Conservation (phyloP, 805 yeast species). For the Wickerhamiella nectarea region DNA sequence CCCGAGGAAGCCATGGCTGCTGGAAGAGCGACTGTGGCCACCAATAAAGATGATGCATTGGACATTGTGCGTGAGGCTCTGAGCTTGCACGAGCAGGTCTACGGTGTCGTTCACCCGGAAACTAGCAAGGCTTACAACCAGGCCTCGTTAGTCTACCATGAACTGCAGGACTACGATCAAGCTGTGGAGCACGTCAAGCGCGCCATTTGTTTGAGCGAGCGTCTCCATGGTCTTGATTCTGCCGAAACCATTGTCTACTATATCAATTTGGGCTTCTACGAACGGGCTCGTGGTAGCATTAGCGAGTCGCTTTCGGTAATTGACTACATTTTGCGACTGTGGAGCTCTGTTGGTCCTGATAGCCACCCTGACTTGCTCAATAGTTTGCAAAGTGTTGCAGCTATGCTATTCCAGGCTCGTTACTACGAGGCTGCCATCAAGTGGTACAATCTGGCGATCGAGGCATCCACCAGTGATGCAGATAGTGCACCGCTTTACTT, state of each 20-base stretch:
- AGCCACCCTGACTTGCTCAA: constrained; percentile 60
- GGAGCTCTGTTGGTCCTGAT: constrained; percentile 45
- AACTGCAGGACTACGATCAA: constrained; percentile 39
- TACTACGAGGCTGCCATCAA: constrained; percentile 36
- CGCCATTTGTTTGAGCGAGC: constrained; percentile 61
- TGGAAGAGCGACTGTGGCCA: constrained; percentile 21
- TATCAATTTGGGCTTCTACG: constrained; percentile 62
- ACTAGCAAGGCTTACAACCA: constrained; percentile 57
- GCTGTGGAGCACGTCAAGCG: constrained; percentile 56
- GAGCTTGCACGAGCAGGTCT: constrained; percentile 64
- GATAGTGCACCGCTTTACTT: constrained; percentile 50
- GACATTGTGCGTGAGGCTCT: constrained; percentile 56
- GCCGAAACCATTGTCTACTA: constrained; percentile 59
- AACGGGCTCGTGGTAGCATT: constrained; percentile 44
- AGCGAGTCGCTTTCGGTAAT: constrained; percentile 50
- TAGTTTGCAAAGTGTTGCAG: constrained; percentile 47
- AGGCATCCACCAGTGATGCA: constrained; percentile 40
- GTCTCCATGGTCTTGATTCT: constrained; percentile 70
- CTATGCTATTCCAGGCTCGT: constrained; percentile 42
- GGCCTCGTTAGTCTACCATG: constrained; percentile 54
- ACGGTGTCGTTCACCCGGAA: constrained; percentile 67
- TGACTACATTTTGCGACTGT: constrained; percentile 43
- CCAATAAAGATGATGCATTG: constrained; percentile 38
- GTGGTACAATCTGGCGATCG: constrained; percentile 42
- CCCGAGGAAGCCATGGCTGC: constrained; percentile 52